phyloP scores from a whole-genome alignment of 331 rosid genomes.

The Telfairia occidentalis region DNA sequence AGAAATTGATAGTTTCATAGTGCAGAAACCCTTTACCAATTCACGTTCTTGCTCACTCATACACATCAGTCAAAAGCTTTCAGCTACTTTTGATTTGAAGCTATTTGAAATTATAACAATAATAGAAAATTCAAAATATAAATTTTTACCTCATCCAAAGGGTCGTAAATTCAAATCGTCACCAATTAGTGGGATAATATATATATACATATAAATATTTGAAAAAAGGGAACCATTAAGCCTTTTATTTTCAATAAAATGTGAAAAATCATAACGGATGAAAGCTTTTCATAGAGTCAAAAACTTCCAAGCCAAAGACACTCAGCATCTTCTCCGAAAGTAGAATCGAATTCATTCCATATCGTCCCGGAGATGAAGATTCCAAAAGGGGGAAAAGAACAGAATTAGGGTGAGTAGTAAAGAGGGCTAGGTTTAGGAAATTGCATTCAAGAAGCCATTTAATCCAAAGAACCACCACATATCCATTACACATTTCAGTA shows the following conservation, averaged over 20 bases:
- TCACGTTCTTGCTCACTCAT: not conserved
- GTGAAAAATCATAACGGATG: not conserved
- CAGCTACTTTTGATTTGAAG: not conserved
- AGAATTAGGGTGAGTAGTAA: not conserved
- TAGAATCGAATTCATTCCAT: not conserved
- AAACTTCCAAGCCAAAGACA: not conserved
- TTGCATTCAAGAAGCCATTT: not conserved
- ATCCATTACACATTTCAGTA: not conserved
- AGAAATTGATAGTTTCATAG: not conserved
- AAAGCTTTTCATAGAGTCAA: not conserved
- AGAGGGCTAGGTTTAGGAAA: not conserved
- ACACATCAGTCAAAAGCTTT: not conserved
- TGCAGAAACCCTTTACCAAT: constrained; percentile 1
- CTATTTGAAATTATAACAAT: not conserved
- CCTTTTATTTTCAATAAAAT: not conserved
- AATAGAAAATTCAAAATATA: not conserved
- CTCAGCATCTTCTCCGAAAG: not conserved
- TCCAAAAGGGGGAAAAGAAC: not conserved
- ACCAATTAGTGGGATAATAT: no score
- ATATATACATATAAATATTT: no score
- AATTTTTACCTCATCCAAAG: not conserved
- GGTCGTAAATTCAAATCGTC: no score
- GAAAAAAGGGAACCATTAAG: no score
- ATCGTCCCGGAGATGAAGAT: not conserved
- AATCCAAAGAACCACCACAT: not conserved